Evolutionary conservation across 495 filamentous ascomycete genomes (phyloP).

Genomic region (Ascobolus immersus): DNA sequence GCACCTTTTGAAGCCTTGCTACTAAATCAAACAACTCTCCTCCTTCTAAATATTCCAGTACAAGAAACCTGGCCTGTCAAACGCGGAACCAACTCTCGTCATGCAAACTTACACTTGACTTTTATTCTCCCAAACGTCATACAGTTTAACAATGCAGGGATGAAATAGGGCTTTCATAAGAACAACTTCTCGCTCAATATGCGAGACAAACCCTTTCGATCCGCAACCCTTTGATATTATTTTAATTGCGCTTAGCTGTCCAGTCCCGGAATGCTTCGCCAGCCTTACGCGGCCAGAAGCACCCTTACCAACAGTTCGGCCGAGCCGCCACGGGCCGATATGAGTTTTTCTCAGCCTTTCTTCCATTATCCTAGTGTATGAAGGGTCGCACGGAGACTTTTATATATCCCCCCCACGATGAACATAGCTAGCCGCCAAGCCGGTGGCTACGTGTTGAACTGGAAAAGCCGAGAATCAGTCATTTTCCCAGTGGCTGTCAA

Average conservation of each 20-base stretch:
- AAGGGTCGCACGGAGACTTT: no score
- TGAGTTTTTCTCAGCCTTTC: no score
- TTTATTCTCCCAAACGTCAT: conserved; percentile 90
- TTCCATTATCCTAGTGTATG: no score
- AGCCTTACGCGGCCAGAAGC: conserved; percentile 61
- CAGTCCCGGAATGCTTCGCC: conserved; percentile 47
- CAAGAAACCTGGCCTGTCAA: conserved; percentile 48
- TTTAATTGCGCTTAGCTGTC: conserved; percentile 69
- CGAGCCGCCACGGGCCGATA: conserved; percentile 68
- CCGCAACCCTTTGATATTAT: conserved; percentile 35
- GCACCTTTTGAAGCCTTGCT: conserved; percentile 34
- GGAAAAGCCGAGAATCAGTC: no score
- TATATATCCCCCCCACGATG: no score
- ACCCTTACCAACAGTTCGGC: conserved; percentile 62
- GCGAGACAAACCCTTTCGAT: conserved; percentile 42
- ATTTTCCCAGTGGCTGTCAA: no score
- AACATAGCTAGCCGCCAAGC: no score
- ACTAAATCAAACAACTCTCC: conserved; percentile 80
- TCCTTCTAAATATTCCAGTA: conserved; percentile 79
- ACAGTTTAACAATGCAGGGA: conserved; percentile 68
- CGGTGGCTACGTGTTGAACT: no score
- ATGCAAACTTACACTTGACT: conserved; percentile 51
- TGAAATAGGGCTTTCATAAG: conserved; percentile 93
- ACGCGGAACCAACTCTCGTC: conserved; percentile 2
- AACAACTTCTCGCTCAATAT: conserved; percentile 74